Evolutionary conservation across 1,284 basidiomycete genomes (phyloP).

Genomic region (Heterobasidion parviporum): DNA sequence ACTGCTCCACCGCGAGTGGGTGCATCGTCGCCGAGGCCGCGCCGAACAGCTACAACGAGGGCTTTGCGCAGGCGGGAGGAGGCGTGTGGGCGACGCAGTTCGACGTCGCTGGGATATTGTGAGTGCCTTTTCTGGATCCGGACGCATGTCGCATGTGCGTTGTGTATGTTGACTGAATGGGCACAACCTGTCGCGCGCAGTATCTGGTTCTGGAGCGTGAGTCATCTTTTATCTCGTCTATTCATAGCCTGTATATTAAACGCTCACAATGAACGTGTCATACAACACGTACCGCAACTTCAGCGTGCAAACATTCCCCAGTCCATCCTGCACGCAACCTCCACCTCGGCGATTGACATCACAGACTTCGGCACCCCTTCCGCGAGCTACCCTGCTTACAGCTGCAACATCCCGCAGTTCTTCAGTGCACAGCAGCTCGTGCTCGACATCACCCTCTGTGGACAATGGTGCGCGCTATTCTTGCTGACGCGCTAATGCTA

Average conservation of each 20-base stretch:
- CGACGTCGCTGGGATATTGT: slow-evolving; percentile 50
- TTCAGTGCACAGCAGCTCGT: slow-evolving; percentile 48
- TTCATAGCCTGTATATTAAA: slow-evolving; percentile 1
- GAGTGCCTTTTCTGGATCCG: slow-evolving; percentile 22
- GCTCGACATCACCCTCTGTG: slow-evolving; percentile 51
- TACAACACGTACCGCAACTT: background rate
- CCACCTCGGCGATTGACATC: slow-evolving; percentile 39
- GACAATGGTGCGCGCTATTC: slow-evolving; percentile 33
- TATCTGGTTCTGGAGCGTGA: slow-evolving; percentile 74
- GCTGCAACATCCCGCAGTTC: slow-evolving; percentile 37
- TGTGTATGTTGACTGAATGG: slow-evolving; percentile 5
- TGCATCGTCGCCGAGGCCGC: slow-evolving; percentile 57
- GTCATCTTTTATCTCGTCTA: slow-evolving; percentile 15
- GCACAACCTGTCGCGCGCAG: slow-evolving; percentile 16
- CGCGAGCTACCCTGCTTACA: slow-evolving; percentile 36
- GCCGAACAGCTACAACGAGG: slow-evolving; percentile 47
- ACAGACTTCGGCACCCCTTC: slow-evolving; percentile 45
- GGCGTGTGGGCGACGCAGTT: slow-evolving; percentile 70
- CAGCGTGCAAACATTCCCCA: slow-evolving; percentile 36
- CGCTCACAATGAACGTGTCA: background rate
- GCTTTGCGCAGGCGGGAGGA: slow-evolving; percentile 59
- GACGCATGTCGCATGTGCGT: slow-evolving; percentile 1
- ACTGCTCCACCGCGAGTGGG: slow-evolving; percentile 48
- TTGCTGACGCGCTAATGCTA: background rate
- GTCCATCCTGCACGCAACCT: slow-evolving; percentile 27